These are phyloP conservation scores for Diplosphaera chodatii DNA, from an alignment of 139 green algal genomes.

Conservation along the genomic window DNA sequence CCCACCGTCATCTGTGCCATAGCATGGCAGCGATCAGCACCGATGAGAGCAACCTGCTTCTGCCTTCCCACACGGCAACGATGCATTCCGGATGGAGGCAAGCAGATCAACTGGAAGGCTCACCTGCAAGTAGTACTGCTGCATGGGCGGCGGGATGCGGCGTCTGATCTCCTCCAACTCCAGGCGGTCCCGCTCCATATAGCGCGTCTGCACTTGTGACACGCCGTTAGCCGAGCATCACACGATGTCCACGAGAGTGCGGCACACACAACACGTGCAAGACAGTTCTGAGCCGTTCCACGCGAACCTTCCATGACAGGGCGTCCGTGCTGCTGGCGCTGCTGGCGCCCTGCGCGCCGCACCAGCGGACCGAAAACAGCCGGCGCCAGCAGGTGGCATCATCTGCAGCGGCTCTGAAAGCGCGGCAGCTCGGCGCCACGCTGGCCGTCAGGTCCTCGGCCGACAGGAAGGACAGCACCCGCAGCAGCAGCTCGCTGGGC, in stretches of 20 bases:
- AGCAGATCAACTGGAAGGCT: too few species aligned
- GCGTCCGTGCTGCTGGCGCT: not conserved
- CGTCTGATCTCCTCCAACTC: constrained; percentile 10
- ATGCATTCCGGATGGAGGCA: too few species aligned
- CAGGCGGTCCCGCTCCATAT: constrained; percentile 14
- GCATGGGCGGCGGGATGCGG: constrained; percentile 3
- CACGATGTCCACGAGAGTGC: too few species aligned
- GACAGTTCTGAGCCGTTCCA: too few species aligned
- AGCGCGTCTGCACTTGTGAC: constrained; percentile 5
- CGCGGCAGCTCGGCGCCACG: constrained; percentile 6
- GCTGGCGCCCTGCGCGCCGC: not conserved
- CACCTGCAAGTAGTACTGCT: constrained; percentile 12
- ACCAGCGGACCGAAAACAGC: not conserved
- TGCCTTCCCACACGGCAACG: too few species aligned
- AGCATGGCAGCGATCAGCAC: too few species aligned
- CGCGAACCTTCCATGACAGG: constrained; percentile 3
- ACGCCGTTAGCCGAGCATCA: too few species aligned
- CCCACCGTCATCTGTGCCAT: constrained; percentile 15
- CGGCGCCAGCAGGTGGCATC: constrained; percentile 3
- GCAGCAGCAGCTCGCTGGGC: constrained; percentile 13
- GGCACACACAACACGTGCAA: too few species aligned
- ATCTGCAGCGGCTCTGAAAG: not conserved
- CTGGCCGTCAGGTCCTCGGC: constrained; percentile 13
- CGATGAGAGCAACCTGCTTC: too few species aligned
- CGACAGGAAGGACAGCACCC: constrained; percentile 12